Evolutionary conservation across 2,329 filamentous ascomycete genomes (phyloP), one percentile per base, ranked within the genome.

Genomic region (Pezicula carpinea): DNA sequence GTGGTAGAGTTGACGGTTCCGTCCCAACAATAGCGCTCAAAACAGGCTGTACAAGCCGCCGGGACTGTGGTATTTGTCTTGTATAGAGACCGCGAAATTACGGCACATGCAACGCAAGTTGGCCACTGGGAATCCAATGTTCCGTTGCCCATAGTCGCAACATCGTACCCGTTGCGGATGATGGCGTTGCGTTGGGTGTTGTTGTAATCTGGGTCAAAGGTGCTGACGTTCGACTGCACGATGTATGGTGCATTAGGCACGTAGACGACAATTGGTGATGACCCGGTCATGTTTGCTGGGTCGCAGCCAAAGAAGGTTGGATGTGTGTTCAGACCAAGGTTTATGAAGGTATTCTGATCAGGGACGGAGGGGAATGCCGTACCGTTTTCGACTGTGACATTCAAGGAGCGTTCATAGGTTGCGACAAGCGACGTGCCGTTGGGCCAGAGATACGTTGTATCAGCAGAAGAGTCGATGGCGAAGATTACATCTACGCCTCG

Each of bases 11-110:
- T 51, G 6, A 54, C 15, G 2, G 54, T 56, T 26, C 93, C 93
- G 64, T 96, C 80, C 93, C 93, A 99, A 77, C 93, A 99, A 71
- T 96, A 96, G 17, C 72, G 67, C 11, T 72, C 56, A 66, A 96
- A 97, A 70, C 93, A 99, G 42, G 75, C 60, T 36, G 69, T 73
- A 70, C 93, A 99, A 8, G 79, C 80, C 0, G 77, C 73, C 0
- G 92, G 92, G 1, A 91, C 75, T 0, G 69, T 53, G 0, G 85
- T 85, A 15, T 75, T 73, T 0, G 88, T 92, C 42, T 89, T 78
- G 51, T 81, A 74, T 54, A 93, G 79, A 56, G 84, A 89, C 51
- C 92, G 80, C 44, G 78, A 80, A 14, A 97, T 75, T 33, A 95
- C 83, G 5, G 92, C 93, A 67, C 93, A 99, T 18, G 84, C 89